phyloP scores from a whole-genome alignment of 805 yeast species.

The Blastobotrys americana region DNA sequence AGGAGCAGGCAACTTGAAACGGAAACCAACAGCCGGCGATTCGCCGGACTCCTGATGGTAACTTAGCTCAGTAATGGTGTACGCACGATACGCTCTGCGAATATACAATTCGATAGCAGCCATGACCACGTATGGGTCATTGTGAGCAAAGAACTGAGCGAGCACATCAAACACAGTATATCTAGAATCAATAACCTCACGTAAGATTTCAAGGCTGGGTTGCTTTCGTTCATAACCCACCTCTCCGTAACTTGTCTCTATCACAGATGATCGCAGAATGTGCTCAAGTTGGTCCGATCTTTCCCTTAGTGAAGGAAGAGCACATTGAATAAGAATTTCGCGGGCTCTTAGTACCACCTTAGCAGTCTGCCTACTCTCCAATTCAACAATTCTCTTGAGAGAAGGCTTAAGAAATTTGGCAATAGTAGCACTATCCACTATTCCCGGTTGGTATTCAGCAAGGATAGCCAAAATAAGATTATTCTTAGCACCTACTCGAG shows the following conservation, averaged over 20 bases:
- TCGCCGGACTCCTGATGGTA: constrained; percentile 43
- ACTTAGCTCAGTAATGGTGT: constrained; percentile 70
- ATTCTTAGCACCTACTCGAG: constrained; percentile 89
- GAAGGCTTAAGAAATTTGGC: constrained; percentile 62
- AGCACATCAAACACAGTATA: constrained; percentile 95
- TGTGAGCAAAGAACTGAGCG: constrained; percentile 77
- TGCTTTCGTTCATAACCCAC: constrained; percentile 64
- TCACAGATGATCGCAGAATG: constrained; percentile 84
- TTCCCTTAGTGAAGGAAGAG: constrained; percentile 92
- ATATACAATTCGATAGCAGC: constrained; percentile 97
- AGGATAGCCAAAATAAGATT: constrained; percentile 80
- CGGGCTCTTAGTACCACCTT: constrained; percentile 93
- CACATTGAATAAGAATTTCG: constrained; percentile 92
- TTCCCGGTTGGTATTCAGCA: constrained; percentile 69
- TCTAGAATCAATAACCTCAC: constrained; percentile 92
- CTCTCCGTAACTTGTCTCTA: constrained; percentile 84
- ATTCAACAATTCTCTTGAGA: constrained; percentile 72
- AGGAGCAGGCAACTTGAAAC: constrained; percentile 73
- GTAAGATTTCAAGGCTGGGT: constrained; percentile 73
- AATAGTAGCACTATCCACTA: constrained; percentile 64
- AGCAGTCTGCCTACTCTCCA: constrained; percentile 84
- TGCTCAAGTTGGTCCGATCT: constrained; percentile 97
- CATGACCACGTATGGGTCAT: constrained; percentile 81
- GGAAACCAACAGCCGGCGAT: constrained; percentile 77
- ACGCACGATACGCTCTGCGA: constrained; percentile 95